These are phyloP conservation scores for Ceratocystis cubensis DNA, from an alignment of 2,329 filamentous ascomycete species.

Conservation along the genomic window DNA sequence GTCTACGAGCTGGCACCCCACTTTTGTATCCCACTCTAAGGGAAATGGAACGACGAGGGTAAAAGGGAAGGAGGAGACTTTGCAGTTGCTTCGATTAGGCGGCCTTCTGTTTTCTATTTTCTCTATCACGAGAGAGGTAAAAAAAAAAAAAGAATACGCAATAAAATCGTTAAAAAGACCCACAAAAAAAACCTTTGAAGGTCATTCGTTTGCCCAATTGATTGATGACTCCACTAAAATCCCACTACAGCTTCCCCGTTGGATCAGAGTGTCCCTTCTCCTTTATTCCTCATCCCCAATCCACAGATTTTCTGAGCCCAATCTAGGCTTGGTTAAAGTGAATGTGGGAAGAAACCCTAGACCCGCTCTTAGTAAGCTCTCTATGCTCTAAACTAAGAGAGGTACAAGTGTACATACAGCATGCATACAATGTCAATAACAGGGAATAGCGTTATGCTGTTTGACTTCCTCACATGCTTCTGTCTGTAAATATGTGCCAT, in stretches of 20 bases:
- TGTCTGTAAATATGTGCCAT: too few relatives aligned
- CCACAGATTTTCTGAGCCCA: too few relatives aligned
- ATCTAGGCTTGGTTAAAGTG: too few relatives aligned
- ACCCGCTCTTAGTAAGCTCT: too few relatives aligned
- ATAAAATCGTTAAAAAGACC: not conserved
- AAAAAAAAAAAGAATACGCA: not conserved
- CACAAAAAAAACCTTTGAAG: not conserved
- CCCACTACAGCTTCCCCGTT: not conserved
- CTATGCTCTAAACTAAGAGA: too few relatives aligned
- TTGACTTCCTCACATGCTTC: too few relatives aligned
- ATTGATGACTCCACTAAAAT: not conserved
- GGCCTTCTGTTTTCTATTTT: not conserved
- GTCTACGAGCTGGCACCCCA: not conserved
- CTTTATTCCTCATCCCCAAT: too few relatives aligned
- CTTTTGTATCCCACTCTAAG: not conserved
- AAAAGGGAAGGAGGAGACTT: not conserved
- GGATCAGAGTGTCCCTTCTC: not conserved
- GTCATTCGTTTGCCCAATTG: not conserved
- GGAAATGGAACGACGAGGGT: not conserved
- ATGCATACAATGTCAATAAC: too few relatives aligned
- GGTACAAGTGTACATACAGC: too few relatives aligned
- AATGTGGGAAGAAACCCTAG: too few relatives aligned
- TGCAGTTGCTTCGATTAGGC: not conserved
- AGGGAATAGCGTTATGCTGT: too few relatives aligned
- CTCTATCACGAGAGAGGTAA: not conserved